phyloP scores from a whole-genome alignment of 2,329 filamentous ascomycete genomes.

The Xylaria sp. region DNA sequence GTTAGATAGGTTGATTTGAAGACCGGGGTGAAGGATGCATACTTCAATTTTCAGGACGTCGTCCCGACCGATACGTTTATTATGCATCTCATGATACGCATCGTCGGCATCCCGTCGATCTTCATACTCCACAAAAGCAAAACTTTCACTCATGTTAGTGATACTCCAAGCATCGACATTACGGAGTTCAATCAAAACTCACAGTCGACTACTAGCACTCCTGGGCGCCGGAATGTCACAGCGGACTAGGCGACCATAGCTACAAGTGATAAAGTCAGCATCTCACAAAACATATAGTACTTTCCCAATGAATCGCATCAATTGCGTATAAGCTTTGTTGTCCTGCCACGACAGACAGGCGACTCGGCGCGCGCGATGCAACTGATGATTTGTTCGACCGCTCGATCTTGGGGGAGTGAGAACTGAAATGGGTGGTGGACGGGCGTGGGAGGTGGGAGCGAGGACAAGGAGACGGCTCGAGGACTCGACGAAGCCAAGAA shows the following conservation, averaged over 20 bases:
- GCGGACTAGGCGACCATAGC: slow-evolving; percentile 96
- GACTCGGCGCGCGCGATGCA: slow-evolving; percentile 50
- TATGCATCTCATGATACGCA: slow-evolving; percentile 99
- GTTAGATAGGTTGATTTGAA: slow-evolving; percentile 35
- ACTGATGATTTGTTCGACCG: slow-evolving; percentile 53
- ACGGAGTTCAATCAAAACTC: slow-evolving; percentile 60
- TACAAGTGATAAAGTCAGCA: slow-evolving; percentile 62
- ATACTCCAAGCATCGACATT: slow-evolving; percentile 26
- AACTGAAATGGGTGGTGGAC: slow-evolving; percentile 49
- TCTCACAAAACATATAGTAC: slow-evolving; percentile 43
- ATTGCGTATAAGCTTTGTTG: slow-evolving; percentile 48
- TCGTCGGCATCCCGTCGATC: slow-evolving; percentile 98
- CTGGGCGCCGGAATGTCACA: slow-evolving; percentile 98
- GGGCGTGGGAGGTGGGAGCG: slow-evolving; percentile 47
- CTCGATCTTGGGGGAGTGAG: slow-evolving; percentile 58
- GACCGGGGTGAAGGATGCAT: slow-evolving; percentile 45
- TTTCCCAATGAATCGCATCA: slow-evolving; percentile 49
- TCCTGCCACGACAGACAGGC: slow-evolving; percentile 50
- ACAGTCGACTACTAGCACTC: slow-evolving; percentile 94
- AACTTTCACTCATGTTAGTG: slow-evolving; percentile 60
- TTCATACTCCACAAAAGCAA: slow-evolving; percentile 99
- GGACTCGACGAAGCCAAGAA: slow-evolving; percentile 52
- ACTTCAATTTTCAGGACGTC: slow-evolving; percentile 98
- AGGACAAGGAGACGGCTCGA: slow-evolving; percentile 52
- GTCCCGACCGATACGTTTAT: slow-evolving; percentile 96